These are phyloP conservation scores for Colletotrichum higginsianum DNA, from an alignment of 2,329 filamentous ascomycete species.

Conservation along the genomic window DNA sequence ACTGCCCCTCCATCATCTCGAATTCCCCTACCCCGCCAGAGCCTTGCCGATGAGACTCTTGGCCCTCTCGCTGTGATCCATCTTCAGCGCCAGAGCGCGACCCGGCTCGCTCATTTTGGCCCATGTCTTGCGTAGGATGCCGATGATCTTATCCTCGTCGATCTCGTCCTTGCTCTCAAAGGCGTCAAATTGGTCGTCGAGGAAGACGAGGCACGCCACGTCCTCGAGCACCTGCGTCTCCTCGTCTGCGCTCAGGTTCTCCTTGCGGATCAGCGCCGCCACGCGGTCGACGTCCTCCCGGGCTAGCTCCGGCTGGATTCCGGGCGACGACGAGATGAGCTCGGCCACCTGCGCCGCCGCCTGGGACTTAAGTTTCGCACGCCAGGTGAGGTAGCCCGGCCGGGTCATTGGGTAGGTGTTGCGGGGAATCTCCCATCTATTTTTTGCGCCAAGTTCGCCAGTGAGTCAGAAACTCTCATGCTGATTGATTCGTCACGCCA, in stretches of 20 bases:
- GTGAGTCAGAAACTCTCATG: constrained; percentile 30
- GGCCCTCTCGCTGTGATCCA: constrained; percentile 75
- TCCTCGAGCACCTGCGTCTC: constrained; percentile 87
- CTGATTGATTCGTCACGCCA: neutral
- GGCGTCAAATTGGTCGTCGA: constrained; percentile 88
- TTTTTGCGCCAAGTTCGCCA: neutral
- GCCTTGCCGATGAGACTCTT: constrained; percentile 75
- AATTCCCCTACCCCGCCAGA: constrained; percentile 51
- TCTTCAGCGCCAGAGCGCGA: constrained; percentile 74
- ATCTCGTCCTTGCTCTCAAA: constrained; percentile 77
- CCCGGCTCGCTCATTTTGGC: constrained; percentile 79
- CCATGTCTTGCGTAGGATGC: constrained; percentile 82
- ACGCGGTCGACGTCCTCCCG: constrained; percentile 72
- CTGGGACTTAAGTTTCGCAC: constrained; percentile 80
- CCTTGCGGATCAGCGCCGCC: constrained; percentile 83
- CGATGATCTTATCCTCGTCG: constrained; percentile 83
- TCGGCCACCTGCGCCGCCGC: constrained; percentile 68
- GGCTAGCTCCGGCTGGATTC: constrained; percentile 55
- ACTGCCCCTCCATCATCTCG: neutral
- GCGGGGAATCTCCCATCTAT: constrained; percentile 84
- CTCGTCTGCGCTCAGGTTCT: constrained; percentile 72
- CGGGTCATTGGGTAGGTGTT: constrained; percentile 81
- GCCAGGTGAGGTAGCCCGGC: constrained; percentile 85
- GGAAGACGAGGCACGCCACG: constrained; percentile 87
- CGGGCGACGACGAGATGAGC: constrained; percentile 60